Evolutionary conservation across 2,329 filamentous ascomycete species (phyloP), one percentile per base, ranked within the genome.

Genomic region (Leptographium radiaticola): DNA sequence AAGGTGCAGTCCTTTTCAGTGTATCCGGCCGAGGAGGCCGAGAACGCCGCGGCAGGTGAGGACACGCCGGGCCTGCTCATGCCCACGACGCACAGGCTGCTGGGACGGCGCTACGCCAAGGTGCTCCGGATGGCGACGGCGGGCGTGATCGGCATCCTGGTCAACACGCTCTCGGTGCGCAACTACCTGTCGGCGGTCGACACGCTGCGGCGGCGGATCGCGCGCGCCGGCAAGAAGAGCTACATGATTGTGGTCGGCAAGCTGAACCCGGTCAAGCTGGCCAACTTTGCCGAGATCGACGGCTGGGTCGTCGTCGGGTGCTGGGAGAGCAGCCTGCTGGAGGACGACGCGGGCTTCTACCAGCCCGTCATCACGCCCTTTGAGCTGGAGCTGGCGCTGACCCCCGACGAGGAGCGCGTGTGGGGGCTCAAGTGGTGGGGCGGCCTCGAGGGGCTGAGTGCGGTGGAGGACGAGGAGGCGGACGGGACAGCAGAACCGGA

Each of bases 241-340:
- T 98, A 98, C 67, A 88, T 91, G 2, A 88, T 98, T 49, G 93
- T 98, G 2, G 93, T 98, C 0, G 93, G 93, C 56, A 97, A 97
- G 67, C 75, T 98, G 31, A 98, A 97, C 64, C 84, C 90, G 0
- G 91, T 90, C 40, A 98, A 98, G 67, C 76, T 98, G 25, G 93
- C 93, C 49, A 98, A 98, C 68, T 98, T 98, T 70, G 81, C 86
- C 55, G 93, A 98, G 67, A 81, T 98, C 6, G 91, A 89, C 45
- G 91, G 89, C 16, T 98, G 93, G 93, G 89, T 97, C 0, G 89
- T 97, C 0, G 87, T 98, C 11, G 91, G 93, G 2, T 98, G 93
- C 69, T 98, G 93, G 93, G 93, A 98, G 70, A 95, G 90, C 66
- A 89, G 87, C 56, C 71, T 97, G 51, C 80, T 98, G 6, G 91